Percentiles rank a stretch among this genome's conserved stretches.
phyloP scores from a whole-genome alignment of 2,329 filamentous ascomycete genomes.

The Colletotrichum sp. region DNA sequence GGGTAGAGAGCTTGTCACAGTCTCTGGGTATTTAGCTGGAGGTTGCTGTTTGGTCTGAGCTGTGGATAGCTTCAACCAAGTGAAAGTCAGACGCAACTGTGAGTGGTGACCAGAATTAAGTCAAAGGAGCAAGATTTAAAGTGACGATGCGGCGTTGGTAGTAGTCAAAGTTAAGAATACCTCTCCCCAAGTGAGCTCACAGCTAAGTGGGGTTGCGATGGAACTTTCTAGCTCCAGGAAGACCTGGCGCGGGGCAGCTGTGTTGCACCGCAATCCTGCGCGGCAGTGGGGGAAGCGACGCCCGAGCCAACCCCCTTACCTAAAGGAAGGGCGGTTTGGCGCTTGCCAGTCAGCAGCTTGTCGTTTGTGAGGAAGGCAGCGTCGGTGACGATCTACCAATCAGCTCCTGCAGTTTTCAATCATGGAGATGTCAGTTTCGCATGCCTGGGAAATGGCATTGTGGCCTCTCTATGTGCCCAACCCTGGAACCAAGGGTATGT shows the following conservation, averaged over 20 bases:
- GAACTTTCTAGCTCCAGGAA: slow-evolving; percentile 8
- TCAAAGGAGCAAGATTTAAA: not conserved
- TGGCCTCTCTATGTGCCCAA: not conserved
- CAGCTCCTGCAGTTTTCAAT: not conserved
- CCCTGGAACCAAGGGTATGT: not conserved
- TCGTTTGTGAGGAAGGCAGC: not conserved
- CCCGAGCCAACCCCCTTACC: not conserved
- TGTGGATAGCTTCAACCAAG: not conserved
- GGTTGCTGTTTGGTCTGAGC: not conserved
- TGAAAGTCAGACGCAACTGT: not conserved
- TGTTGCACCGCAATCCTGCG: not conserved
- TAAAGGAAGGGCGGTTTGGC: not conserved
- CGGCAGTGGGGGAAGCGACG: not conserved
- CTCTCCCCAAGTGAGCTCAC: not conserved
- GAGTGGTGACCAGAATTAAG: not conserved
- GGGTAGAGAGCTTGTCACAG: not conserved
- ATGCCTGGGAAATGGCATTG: not conserved
- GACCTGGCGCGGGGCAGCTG: not conserved
- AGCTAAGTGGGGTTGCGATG: not conserved
- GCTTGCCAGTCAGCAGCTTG: not conserved
- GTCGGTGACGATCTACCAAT: not conserved
- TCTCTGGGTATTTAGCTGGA: not conserved
- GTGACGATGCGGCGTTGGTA: not conserved
- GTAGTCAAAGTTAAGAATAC: not conserved
- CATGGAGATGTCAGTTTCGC: not conserved